Evolutionary conservation across 2,329 filamentous ascomycete genomes (phyloP), one percentile per base, ranked within the genome.

Genomic region (Exophiala mesophila): DNA sequence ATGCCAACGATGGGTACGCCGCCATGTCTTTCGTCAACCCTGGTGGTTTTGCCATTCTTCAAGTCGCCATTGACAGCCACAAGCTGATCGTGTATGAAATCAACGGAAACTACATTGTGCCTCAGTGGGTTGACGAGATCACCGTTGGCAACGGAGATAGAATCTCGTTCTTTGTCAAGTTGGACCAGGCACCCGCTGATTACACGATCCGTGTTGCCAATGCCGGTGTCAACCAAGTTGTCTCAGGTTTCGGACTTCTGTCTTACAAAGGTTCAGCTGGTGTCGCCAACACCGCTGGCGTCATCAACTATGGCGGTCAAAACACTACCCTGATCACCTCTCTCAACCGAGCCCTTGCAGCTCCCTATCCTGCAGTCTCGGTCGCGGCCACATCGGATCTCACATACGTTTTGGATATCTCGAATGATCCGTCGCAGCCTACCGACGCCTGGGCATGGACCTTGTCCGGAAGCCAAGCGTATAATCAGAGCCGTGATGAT

Each of bases 391-490:
- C 55, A 3, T 70, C 68, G 0, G 69, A 77, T 52, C 62, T 63
- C 31, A 73, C 71, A 1, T 69, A 69, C 54, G 59, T 70, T 13
- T 41, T 69, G 32, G 47, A 51, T 4, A 51, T 59, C 37, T 35
- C 48, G 20, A 58, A 54, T 12, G 41, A 60, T 18, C 44, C 47
- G 7, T 43, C 49, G 13, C 59, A 53, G 17, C 56, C 55, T 17
- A 48, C 68, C 3, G 63, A 66, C 9, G 68, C 68, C 3, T 77
- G 74, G 59, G 64, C 64, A 32, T 81, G 76, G 76, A 72, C 70
- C 0, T 55, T 80, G 35, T 75, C 75, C 59, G 59, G 57, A 4
- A 69, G 67, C 6, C 42, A 52, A 13, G 36, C 59, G 12, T 63
- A 73, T 32, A 59, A 67, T 55, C 59, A 69, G 30, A 31, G 50